phyloP scores from a whole-genome alignment of 1,284 basidiomycete genomes.

The Neonothopanus nambi region DNA sequence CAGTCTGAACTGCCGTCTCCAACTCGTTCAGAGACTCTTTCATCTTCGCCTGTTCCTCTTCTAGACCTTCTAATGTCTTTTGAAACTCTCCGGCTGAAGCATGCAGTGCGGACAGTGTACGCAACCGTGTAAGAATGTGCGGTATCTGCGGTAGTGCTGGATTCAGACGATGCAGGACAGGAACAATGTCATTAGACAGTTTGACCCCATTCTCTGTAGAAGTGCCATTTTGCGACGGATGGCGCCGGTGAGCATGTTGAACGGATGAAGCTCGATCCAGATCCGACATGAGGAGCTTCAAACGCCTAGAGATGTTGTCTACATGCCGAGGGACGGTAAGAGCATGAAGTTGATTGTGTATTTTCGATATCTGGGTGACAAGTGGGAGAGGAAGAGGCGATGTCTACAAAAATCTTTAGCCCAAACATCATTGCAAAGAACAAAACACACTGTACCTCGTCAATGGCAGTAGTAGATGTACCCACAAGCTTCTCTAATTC shows the following conservation, averaged over 20 bases:
- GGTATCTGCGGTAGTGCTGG: conserved; percentile 90
- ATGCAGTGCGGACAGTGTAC: conserved; percentile 83
- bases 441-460: conserved; percentile 53
- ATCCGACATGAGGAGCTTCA: conserved; percentile 92
- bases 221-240: conserved; percentile 36
- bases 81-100: conserved; percentile 81
- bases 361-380: conserved; percentile 76
- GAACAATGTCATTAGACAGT: conserved; percentile 69
- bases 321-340: conserved; percentile 96
- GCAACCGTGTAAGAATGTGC: conserved; percentile 85
- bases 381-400: conserved; percentile 79
- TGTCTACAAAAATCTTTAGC: conserved; percentile 33
- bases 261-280: conserved; percentile 80
- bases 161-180: conserved; percentile 79
- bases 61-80: conserved; percentile 64
- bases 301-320: conserved; percentile 91
- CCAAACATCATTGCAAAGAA: conserved; percentile 2
- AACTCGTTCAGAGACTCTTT: conserved; percentile 69
- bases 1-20: conserved; percentile 62
- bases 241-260: conserved; percentile 42
- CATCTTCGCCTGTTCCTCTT: conserved; percentile 68
- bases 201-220: conserved; percentile 24
- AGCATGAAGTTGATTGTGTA: conserved; percentile 84
- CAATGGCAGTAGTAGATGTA: conserved; percentile 65
- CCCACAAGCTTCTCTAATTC: conserved; percentile 81